phyloP scores from a whole-genome alignment of 1,284 basidiomycete species.

The Ceratobasidium sp. region DNA sequence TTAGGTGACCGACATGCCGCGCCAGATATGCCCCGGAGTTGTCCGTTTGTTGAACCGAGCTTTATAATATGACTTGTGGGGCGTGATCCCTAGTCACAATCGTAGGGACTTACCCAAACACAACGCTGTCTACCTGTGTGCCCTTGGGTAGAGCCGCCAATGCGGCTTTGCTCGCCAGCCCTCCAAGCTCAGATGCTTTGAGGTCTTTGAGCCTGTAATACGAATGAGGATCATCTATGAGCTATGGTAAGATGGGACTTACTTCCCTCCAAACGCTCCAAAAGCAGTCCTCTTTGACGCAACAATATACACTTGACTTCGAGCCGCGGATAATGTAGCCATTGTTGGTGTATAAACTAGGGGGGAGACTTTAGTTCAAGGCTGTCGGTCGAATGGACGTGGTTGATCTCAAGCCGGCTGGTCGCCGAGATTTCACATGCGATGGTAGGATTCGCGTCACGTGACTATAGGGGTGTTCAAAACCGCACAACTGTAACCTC shows the following conservation, averaged over 20 bases:
- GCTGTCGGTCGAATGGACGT: too few species aligned
- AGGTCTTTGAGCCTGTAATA: constrained; percentile 55
- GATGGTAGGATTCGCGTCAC: too few species aligned
- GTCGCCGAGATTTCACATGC: too few species aligned
- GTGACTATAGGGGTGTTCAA: too few species aligned
- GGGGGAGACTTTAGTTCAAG: too few species aligned
- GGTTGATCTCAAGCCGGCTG: too few species aligned
- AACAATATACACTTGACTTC: constrained; percentile 55
- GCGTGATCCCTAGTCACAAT: too few species aligned
- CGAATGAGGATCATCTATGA: neutral
- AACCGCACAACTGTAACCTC: too few species aligned
- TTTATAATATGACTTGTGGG: neutral
- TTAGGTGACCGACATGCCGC: constrained; percentile 63
- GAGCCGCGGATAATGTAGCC: constrained; percentile 19
- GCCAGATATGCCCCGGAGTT: constrained; percentile 64
- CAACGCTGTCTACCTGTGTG: constrained; percentile 59
- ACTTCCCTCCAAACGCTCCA: constrained; percentile 64
- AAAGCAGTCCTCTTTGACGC: constrained; percentile 62
- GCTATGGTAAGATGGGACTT: constrained; percentile 44
- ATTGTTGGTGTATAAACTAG: neutral
- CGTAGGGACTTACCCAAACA: constrained; percentile 57
- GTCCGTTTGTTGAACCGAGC: constrained; percentile 57
- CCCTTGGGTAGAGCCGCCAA: constrained; percentile 59
- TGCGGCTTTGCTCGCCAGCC: constrained; percentile 62
- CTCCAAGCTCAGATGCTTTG: constrained; percentile 61